Evolutionary conservation across 1,284 basidiomycete genomes (phyloP).

Genomic region (Chiua sp.): DNA sequence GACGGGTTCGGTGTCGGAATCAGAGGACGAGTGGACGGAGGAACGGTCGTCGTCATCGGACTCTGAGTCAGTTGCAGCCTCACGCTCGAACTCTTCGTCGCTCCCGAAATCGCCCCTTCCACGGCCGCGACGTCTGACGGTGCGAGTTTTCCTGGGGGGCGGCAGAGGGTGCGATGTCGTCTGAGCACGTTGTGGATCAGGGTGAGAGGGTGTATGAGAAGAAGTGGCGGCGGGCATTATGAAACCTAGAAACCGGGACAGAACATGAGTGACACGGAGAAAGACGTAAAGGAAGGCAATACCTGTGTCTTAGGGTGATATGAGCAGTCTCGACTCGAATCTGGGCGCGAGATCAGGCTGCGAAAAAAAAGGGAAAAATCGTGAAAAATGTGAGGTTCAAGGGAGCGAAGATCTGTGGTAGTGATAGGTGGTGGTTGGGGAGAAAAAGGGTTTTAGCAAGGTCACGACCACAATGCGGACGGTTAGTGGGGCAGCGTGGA

Average conservation of each 20-base stretch:
- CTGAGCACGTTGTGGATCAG: slow-evolving; percentile 7
- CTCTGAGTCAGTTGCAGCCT: slow-evolving; percentile 67
- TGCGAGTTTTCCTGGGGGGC: slow-evolving; percentile 54
- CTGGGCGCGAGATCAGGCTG: slow-evolving; percentile 29
- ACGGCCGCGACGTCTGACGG: slow-evolving; percentile 56
- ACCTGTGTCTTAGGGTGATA: slow-evolving; percentile 31
- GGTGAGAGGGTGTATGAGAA: slow-evolving; percentile 38
- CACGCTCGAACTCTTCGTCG: slow-evolving; percentile 76
- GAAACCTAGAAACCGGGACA: slow-evolving; percentile 19
- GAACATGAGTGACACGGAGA: slow-evolving; percentile 14
- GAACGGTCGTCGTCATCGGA: slow-evolving; percentile 61
- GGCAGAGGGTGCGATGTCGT: slow-evolving; percentile 28
- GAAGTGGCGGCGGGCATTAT: slow-evolving; percentile 50
- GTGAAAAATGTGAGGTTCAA: slow-evolving; percentile 11
- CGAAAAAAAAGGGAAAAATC: slow-evolving; percentile 25
- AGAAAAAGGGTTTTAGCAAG: slow-evolving; percentile 4
- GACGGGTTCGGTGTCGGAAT: slow-evolving; percentile 68
- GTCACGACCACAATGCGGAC: slow-evolving; percentile 14
- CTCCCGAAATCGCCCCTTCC: slow-evolving; percentile 61
- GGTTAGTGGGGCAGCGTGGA: slow-evolving; percentile 26
- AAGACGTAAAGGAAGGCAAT: slow-evolving; percentile 17
- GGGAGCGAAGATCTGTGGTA: slow-evolving; percentile 13
- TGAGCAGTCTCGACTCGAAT: slow-evolving; percentile 25
- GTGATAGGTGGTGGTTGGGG: slow-evolving; percentile 19
- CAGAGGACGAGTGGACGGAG: slow-evolving; percentile 63